Conservation (phyloP, 2,329 filamentous ascomycete species). For the Periglandula ipomoeae region DNA sequence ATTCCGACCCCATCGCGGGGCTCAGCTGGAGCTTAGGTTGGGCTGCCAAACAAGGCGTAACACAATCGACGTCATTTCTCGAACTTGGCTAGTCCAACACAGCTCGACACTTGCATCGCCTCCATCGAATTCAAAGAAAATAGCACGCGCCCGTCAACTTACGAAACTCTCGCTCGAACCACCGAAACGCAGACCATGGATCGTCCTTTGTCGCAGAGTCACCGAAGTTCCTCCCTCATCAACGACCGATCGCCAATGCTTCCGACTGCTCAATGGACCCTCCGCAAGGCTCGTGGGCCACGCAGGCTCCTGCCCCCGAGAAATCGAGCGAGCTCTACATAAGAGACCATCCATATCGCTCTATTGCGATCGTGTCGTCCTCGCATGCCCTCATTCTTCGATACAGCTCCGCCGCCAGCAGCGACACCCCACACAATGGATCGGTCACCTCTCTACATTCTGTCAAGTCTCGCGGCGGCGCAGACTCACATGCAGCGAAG, state of each 20-base stretch:
- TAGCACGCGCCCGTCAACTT: neutral
- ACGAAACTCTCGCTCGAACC: neutral
- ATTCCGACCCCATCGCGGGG: neutral
- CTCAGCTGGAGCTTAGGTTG: neutral
- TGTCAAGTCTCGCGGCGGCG: constrained; percentile 32
- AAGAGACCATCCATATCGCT: constrained; percentile 77
- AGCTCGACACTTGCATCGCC: neutral
- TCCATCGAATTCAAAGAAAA: neutral
- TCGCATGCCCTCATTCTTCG: constrained; percentile 78
- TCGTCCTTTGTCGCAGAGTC: constrained; percentile 9
- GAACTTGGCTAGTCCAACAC: neutral
- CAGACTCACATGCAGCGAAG: constrained; percentile 40
- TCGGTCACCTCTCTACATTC: constrained; percentile 45
- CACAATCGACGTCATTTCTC: constrained; percentile 5
- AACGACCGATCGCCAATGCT: constrained; percentile 9
- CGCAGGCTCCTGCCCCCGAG: constrained; percentile 40
- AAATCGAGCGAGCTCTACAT: constrained; percentile 71
- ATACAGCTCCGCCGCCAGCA: constrained; percentile 56
- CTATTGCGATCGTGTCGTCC: constrained; percentile 75
- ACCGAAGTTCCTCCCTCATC: constrained; percentile 3
- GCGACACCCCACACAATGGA: constrained; percentile 47
- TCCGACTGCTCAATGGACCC: constrained; percentile 34
- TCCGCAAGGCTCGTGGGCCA: constrained; percentile 33
- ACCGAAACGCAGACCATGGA: constrained; percentile 12
- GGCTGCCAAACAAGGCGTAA: neutral